phyloP scores from a whole-genome alignment of 768 basidiomycete genomes.

The Baorangia bicolor region DNA sequence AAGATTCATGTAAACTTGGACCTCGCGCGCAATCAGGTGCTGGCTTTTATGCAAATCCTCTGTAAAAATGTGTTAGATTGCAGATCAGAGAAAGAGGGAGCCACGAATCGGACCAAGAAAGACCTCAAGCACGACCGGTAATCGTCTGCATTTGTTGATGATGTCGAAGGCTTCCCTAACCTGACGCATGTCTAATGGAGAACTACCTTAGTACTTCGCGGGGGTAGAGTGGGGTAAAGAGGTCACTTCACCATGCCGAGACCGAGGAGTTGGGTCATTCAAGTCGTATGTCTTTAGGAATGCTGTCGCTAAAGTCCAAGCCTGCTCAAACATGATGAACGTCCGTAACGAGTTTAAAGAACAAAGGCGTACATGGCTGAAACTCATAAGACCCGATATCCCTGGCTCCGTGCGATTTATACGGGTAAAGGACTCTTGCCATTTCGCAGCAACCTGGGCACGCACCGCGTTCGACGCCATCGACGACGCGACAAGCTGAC shows the following conservation, averaged over 20 bases:
- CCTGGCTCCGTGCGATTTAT: constrained; percentile 59
- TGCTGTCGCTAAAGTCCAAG: constrained; percentile 55
- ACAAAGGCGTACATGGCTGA: constrained; percentile 52
- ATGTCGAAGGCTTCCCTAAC: constrained; percentile 57
- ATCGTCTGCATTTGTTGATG: constrained; percentile 55
- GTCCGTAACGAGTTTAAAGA: background rate
- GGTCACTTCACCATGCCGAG: constrained; percentile 28
- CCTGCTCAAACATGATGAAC: constrained; percentile 38
- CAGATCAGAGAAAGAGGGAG: background rate
- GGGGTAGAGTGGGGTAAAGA: background rate
- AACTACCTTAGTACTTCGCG: background rate
- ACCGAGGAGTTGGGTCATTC: constrained; percentile 33
- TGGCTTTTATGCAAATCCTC: constrained; percentile 65
- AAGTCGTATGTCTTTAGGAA: constrained; percentile 59
- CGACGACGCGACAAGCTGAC: background rate
- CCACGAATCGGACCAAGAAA: constrained; percentile 57
- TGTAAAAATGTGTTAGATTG: constrained; percentile 24
- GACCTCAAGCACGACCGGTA: constrained; percentile 64
- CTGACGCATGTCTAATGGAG: constrained; percentile 43
- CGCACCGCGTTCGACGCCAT: constrained; percentile 66
- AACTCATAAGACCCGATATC: constrained; percentile 61
- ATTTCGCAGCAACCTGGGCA: constrained; percentile 64
- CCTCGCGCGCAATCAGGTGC: constrained; percentile 59
- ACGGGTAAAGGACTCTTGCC: constrained; percentile 68
- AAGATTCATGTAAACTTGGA: constrained; percentile 52